Evolutionary conservation across 2,329 filamentous ascomycete species (phyloP), one percentile per base, ranked within the genome.

Genomic region (Daldinia sp.): DNA sequence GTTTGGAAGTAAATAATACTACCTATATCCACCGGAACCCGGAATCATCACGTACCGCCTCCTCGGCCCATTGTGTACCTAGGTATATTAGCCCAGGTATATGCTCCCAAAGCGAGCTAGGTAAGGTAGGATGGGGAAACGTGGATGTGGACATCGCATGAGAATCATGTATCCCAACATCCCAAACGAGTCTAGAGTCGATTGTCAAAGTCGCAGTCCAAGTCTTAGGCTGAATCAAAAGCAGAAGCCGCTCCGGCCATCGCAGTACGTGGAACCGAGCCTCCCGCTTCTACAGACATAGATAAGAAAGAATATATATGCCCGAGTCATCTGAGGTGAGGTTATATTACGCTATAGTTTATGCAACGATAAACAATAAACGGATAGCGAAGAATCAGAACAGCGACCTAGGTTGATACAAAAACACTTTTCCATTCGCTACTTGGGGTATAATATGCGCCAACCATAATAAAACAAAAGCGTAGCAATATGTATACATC

Each of bases 381-480:
- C 3, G 4, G 23, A 41, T 0, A 43, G 23, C 6, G 11, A 43
- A 13, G 23, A n/a, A n/a, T n/a, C n/a, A n/a, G n/a, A n/a, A 2
- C 4, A n/a, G 4, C n/a, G 6, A 6, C 1, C 8, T 2, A 23
- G n/a, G 19, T 43, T 6, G 32, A 25, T 29, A 34, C 15, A 21
- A 34, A 54, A 59, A 30, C n/a, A 49, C 25, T 11, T 37, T 50
- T 56, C 27, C 19, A 57, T 53, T 58, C 32, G 57, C 52, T 63
- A 53, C 49, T 55, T 23, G 37, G 60, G 63, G 57, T 63, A 60
- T 63, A 53, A 48, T 56, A 57, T 47, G 27, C 30, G 43, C 27
- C 45, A 55, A 21, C 11, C 30, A 35, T 34, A 47, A 51, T 34
- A 55, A 3, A 61, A 25, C 25, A 49, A 58, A 19, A 21, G 30